phyloP scores from a whole-genome alignment of 176 grass and related monocot species.

The Musa troglodytarum region DNA sequence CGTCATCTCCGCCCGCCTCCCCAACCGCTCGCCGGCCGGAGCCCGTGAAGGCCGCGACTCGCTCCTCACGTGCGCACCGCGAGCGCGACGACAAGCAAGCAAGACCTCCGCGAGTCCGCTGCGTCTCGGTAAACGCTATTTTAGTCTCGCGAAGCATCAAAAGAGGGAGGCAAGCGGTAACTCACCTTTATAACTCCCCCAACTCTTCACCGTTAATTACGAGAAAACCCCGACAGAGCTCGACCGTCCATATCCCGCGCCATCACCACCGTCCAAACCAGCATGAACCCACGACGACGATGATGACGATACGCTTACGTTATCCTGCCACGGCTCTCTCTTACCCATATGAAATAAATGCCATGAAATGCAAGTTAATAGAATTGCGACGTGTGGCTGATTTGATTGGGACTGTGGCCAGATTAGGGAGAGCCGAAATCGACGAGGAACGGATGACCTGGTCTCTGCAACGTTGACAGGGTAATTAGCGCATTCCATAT shows the following conservation, averaged over 20 bases:
- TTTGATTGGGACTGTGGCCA: no score
- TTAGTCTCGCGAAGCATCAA: neutral
- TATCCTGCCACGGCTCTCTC: neutral
- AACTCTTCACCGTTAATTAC: slow-evolving; percentile 9
- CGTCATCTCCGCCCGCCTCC: slow-evolving; percentile 38
- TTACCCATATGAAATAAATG: neutral
- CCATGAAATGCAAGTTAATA: slow-evolving; percentile 1
- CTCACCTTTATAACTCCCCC: neutral
- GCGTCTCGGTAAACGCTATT: neutral
- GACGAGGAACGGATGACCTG: no score
- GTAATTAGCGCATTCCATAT: no score
- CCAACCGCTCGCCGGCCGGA: neutral
- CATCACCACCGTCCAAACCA: neutral
- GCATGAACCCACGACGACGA: neutral
- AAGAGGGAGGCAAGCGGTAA: neutral
- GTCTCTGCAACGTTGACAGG: no score
- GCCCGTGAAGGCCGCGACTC: neutral
- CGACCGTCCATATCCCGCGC: slow-evolving; percentile 1
- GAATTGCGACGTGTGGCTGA: neutral
- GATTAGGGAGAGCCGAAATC: no score
- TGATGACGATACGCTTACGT: neutral
- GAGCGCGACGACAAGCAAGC: neutral
- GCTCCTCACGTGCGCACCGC: neutral
- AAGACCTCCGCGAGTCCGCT: neutral
- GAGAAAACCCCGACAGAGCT: neutral